Evolutionary conservation across 1,284 basidiomycete species (phyloP), one percentile per base, ranked within the genome.

Genomic region (Tremellales sp.): DNA sequence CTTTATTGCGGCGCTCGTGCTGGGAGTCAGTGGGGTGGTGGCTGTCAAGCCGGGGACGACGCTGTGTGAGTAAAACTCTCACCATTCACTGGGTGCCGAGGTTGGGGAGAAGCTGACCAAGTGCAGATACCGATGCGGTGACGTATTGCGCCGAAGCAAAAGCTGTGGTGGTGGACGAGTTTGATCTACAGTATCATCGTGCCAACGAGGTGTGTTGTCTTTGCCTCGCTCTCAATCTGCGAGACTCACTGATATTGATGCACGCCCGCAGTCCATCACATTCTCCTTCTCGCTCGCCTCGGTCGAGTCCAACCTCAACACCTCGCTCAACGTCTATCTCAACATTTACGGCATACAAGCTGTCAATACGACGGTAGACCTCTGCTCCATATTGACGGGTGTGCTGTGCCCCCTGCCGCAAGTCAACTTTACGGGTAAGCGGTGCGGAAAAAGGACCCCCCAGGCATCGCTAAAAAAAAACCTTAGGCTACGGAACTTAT

Each of bases 331-430:
- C 58, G 72, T 94, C 42, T 77, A 86, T 56, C 70, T 92, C 61
- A 86, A 87, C 53, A 84, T 84, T 18, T 94, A 93, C 58, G 90
- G 89, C 49, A 80, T 81, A 67, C 76, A 81, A 33, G 79, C 84
- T 12, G 60, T 91, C 58, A 93, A 93, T 65, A 63, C 84, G 56
- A 86, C 86, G 14, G 71, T 92, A 54, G 58, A 76, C 50, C 60
- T 94, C 26, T 94, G 91, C 76, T 74, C 74, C 45, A 76, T 87
- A 34, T 77, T 92, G 24, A 68, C 74, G 48, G 87, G 87, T 28
- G 83, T 82, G n/a, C 76, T 94, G 10, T 95, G 91, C 66, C 89
- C 90, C 0, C 76, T 94, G 3, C 90, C 90, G 2, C 78, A 80
- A 60, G 86, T 89, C 76, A 86, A 89, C 63, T 90, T 94, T 64